Evolutionary conservation across 2,329 filamentous ascomycete genomes (phyloP).

Genomic region (Cryoendolithus antarcticus): DNA sequence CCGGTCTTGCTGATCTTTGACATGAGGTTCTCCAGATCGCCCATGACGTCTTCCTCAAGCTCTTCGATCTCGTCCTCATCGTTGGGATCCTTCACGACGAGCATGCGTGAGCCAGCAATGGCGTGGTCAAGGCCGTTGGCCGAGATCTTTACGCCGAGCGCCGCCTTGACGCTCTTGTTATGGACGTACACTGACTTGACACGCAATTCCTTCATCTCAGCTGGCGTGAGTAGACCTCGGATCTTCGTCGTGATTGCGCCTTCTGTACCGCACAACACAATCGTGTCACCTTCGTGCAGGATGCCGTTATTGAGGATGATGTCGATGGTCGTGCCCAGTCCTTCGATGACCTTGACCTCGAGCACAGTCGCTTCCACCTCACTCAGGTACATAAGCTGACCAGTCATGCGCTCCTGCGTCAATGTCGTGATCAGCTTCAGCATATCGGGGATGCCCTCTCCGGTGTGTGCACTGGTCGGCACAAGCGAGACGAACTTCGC

Average conservation of each 20-base stretch:
- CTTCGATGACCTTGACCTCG: constrained; percentile 98
- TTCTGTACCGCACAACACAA: constrained; percentile 93
- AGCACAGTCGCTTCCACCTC: constrained; percentile 96
- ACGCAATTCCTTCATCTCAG: constrained; percentile 83
- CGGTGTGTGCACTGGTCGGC: constrained; percentile 95
- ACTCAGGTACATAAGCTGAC: constrained; percentile 92
- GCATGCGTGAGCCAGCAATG: constrained; percentile 86
- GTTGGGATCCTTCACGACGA: constrained; percentile 88
- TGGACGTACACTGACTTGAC: constrained; percentile 95
- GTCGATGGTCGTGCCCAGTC: constrained; percentile 96
- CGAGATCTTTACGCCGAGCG: constrained; percentile 96
- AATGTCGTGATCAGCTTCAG: constrained; percentile 85
- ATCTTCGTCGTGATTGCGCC: constrained; percentile 93
- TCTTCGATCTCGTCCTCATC: constrained; percentile 68
- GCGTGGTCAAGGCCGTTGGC: constrained; percentile 91
- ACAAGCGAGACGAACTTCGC: constrained; percentile 88
- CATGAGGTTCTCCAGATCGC: constrained; percentile 81
- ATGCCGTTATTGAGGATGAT: constrained; percentile 95
- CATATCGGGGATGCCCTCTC: constrained; percentile 98
- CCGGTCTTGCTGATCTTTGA: constrained; percentile 84
- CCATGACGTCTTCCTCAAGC: constrained; percentile 90
- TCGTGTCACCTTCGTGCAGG: constrained; percentile 81
- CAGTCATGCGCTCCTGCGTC: constrained; percentile 95
- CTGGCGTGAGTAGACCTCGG: constrained; percentile 82
- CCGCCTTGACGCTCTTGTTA: constrained; percentile 98